Evolutionary conservation across 768 basidiomycete species (phyloP).

Genomic region (Pleurotus eryngii): DNA sequence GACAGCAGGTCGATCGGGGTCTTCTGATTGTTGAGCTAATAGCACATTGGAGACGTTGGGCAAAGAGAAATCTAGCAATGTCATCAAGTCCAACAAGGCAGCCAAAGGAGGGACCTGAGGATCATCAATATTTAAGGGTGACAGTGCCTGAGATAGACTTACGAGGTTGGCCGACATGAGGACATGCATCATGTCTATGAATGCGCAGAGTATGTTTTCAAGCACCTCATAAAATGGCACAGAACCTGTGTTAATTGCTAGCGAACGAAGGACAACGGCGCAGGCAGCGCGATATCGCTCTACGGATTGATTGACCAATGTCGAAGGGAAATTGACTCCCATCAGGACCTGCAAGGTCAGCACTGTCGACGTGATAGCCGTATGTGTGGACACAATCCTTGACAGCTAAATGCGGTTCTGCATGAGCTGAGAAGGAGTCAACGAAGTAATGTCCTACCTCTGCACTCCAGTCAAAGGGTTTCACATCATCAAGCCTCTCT

Average conservation of each 20-base stretch:
- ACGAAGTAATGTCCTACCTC: slow-evolving; percentile 38
- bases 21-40: slow-evolving; percentile 24
- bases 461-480: slow-evolving; percentile 47
- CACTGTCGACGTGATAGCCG: slow-evolving; percentile 29
- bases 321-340: slow-evolving; percentile 24
- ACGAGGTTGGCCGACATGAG: slow-evolving; percentile 40
- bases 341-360: slow-evolving; percentile 56
- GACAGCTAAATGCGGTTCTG: slow-evolving; percentile 42
- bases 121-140: slow-evolving; percentile 13
- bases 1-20: slow-evolving; percentile 25
- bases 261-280: slow-evolving; percentile 27
- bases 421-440: neutral
- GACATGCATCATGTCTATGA: slow-evolving; percentile 36
- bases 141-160: slow-evolving; percentile 17
- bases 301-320: slow-evolving; percentile 16
- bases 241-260: neutral
- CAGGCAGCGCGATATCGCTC: slow-evolving; percentile 40
- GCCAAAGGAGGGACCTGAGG: slow-evolving; percentile 42
- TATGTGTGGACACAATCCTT: slow-evolving; percentile 59
- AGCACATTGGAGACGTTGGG: slow-evolving; percentile 43
- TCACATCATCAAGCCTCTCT: slow-evolving; percentile 27
- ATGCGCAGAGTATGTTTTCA: slow-evolving; percentile 24
- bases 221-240: neutral
- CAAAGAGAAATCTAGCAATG: slow-evolving; percentile 40
- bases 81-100: slow-evolving; percentile 52